Conservation (phyloP, 331 rosid species). For the Dryas integrifolia region DNA sequence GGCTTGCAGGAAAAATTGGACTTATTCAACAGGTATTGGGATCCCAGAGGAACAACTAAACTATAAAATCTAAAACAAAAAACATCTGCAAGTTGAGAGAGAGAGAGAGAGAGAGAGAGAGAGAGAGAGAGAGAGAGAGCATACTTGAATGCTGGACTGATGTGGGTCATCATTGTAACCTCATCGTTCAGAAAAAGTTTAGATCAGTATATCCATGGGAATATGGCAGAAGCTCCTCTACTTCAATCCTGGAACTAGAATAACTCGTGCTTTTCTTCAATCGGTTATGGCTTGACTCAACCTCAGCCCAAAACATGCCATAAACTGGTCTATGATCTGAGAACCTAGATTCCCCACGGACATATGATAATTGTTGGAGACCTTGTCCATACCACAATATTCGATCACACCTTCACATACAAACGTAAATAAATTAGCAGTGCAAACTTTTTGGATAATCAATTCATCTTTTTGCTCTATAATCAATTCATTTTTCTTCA, state of each 20-base stretch:
- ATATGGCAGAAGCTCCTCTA: constrained; percentile 87
- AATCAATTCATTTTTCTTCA: constrained; percentile 16
- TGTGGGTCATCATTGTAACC: constrained; percentile 36
- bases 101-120: constrained; percentile 31
- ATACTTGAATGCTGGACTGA: constrained; percentile 47
- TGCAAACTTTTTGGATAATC: neutral
- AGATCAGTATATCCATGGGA: constrained; percentile 94
- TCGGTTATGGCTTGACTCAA: constrained; percentile 71
- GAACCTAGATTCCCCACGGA: constrained; percentile 91
- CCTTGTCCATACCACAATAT: constrained; percentile 98
- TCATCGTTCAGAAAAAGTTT: constrained; percentile 71
- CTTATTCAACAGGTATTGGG: neutral
- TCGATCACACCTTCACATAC: constrained; percentile 80
- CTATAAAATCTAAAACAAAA: neutral
- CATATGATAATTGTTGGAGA: constrained; percentile 86
- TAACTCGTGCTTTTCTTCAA: constrained; percentile 87
- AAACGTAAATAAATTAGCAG: constrained; percentile 27
- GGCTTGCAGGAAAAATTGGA: constrained; percentile 4
- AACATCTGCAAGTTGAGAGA: neutral
- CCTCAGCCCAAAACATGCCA: constrained; percentile 94
- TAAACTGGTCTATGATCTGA: constrained; percentile 97
- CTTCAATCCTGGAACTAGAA: constrained; percentile 82
- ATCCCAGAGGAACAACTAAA: neutral
- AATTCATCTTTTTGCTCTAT: constrained; percentile 2
- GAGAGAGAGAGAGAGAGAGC: constrained; percentile 27